Evolutionary conservation across 805 yeast species (phyloP), one percentile per base, ranked within the genome.

Genomic region (Saccharomycopsis sp.): DNA sequence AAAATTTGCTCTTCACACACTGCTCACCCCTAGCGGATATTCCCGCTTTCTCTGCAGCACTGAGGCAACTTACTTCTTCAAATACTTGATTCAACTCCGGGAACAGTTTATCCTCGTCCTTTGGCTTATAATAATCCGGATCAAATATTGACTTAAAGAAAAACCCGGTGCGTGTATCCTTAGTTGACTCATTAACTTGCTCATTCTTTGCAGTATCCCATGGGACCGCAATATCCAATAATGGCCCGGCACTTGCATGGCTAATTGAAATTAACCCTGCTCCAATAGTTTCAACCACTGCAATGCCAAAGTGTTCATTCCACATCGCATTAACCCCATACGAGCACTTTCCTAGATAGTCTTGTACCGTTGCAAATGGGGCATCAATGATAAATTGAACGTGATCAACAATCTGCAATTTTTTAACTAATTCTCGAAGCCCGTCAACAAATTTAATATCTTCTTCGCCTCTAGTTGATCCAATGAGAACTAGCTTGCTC

Each of bases 241-340:
- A 70, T 7, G 99, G 99, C 1, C 99, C 99, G 0, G 96, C 98
- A 43, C 95, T 83, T 3, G 94, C 94, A 63, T 94, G 97, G 2
- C 79, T 93, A 2, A 93, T 65, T 1, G 98, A 97, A 14, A 93
- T 76, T 22, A 83, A 71, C 0, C 97, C 97, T 44, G 84, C 74
- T 1, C 90, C 81, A 65, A 85, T 69, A 59, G 88, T 86, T 62
- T 93, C 99, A 5, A 93, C 98, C 4, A 93, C 90, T 1, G 96
- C 90, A 56, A 93, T 93, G 16, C 99, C 99, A 61, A 93, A 93
- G 66, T 93, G 99, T 66, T 93, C 99, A 63, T 93, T 93, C 98
- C 98, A 93, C 99, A 93, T 93, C 24, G 95, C 88, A 57, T 93
- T 90, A 32, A 93, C 67, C 4, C 98, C 98, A 56, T 77, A 79